A percentile compares a stretch with the other conserved stretches of the same genome.
Conservation (phyloP, 129 eudicot species). For the Centella asiatica region DNA sequence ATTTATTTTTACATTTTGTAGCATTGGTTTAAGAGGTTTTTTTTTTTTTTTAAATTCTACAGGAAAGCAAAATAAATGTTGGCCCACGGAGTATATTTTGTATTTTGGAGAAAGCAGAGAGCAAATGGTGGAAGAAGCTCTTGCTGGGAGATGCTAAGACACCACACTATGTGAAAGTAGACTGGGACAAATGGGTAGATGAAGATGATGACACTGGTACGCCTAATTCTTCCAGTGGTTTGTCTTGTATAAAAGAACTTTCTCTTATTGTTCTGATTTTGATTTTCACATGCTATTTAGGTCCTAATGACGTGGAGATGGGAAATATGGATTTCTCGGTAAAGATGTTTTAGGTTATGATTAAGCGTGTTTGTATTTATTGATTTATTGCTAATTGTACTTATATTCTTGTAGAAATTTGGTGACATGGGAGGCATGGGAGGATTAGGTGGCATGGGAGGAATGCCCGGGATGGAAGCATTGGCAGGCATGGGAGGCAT, state of each 20-base stretch:
- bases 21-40: no score
- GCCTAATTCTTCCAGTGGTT: background rate
- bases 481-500: constrained; percentile 19
- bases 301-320: constrained; percentile 46
- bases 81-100: constrained; percentile 64
- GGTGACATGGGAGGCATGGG: constrained; percentile 32
- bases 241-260: background rate
- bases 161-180: constrained; percentile 87
- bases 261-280: background rate
- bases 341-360: constrained; percentile 8
- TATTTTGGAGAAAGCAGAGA: constrained; percentile 72
- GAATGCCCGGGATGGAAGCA: constrained; percentile 5
- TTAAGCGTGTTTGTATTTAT: background rate
- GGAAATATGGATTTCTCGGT: constrained; percentile 94
- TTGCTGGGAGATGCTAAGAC: constrained; percentile 60
- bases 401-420: constrained; percentile 37
- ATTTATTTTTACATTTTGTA: no score
- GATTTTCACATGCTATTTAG: constrained; percentile 11
- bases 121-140: constrained; percentile 81
- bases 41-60: background rate
- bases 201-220: constrained; percentile 83
- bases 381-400: background rate
- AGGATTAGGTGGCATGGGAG: constrained; percentile 16
- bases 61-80: constrained; percentile 79
- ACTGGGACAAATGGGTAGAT: constrained; percentile 98